Base-by-base conservation (phyloP, 2,329 filamentous ascomycete genomes). In the Fusarium verticillioides region DNA sequence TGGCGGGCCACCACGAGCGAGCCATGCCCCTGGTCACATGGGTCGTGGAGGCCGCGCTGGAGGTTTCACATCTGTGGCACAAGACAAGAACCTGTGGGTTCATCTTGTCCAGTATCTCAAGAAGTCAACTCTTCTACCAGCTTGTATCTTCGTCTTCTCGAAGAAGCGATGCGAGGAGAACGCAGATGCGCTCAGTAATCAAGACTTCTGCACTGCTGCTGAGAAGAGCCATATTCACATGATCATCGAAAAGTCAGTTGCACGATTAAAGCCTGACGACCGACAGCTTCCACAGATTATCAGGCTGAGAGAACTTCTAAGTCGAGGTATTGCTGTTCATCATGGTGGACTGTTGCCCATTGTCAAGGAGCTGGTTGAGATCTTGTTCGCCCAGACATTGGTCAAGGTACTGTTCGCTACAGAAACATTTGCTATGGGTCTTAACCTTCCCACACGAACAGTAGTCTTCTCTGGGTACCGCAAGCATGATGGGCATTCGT, bases 181-280 rank as follows among this genome's bases (percentile, higher is more conserved):
- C 80, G 96, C 96, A 2, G 94, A 98, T 80, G 96, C 96, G 0
- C 86, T 99, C 28, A 96, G 94, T 70, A 98, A 98, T 79, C 92
- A 97, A 75, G 96, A 99, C 79, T 98, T 97, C 79, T 97, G 93
- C 80, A 98, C 93, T 10, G 94, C 95, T 2, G 89, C 92, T 7
- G 96, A 99, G 84, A 98, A 98, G 87, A 99, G 96, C 77, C 92
- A 94, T 50, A 97, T 97, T 65, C 96, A 99, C 81, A 98, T 98
- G 93, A 96, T 95, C 40, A 95, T 99, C 74, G 95, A 98, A 81
- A 97, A 94, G 81, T 98, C 96, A 1, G 90, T 99, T 66, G 95
- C 96, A 34, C 90, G 96, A 59, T 85, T 99, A 60, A 97, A 97
- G 79, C 92, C 93, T 2, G 96, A 98, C 79, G 96, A 99, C 79